Evolutionary conservation across 495 filamentous ascomycete genomes (phyloP).

Genomic region (Sordaria brevicollis): DNA sequence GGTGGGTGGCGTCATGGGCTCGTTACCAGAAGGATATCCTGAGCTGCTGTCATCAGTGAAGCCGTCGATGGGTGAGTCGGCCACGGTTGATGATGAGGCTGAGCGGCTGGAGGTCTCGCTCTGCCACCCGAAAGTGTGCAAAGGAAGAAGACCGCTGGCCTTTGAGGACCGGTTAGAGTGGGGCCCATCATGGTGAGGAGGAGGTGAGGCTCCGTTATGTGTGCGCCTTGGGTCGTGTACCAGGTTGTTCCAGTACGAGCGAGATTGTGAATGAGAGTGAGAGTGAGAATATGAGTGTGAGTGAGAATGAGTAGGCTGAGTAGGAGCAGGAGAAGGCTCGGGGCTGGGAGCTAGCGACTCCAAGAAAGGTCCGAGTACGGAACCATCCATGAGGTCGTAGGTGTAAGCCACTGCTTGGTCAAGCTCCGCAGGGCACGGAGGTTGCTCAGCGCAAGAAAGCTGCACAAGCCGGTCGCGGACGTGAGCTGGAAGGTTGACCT

Average conservation of each 20-base stretch:
- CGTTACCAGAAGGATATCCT: slow-evolving; percentile 39
- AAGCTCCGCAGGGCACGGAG: slow-evolving; percentile 68
- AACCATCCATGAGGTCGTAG: slow-evolving; percentile 95
- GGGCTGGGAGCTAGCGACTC: slow-evolving; percentile 38
- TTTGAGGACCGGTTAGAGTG: slow-evolving; percentile 34
- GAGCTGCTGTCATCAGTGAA: slow-evolving; percentile 44
- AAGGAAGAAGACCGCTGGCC: slow-evolving; percentile 28
- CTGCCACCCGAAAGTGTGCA: slow-evolving; percentile 30
- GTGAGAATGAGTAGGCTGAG: slow-evolving; percentile 21
- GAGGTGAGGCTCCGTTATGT: neutral
- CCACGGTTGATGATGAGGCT: slow-evolving; percentile 25
- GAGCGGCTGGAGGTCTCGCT: slow-evolving; percentile 25
- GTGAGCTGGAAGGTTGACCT: slow-evolving; percentile 84
- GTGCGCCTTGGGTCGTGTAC: neutral
- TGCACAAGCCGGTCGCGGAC: slow-evolving; percentile 73
- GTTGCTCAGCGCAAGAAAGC: slow-evolving; percentile 47
- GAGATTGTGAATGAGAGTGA: neutral
- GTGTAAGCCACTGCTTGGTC: slow-evolving; percentile 87
- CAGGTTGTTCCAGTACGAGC: neutral
- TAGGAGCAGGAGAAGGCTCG: slow-evolving; percentile 9
- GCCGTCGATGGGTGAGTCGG: slow-evolving; percentile 22
- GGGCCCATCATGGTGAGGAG: slow-evolving; percentile 5
- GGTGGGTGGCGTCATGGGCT: slow-evolving; percentile 83
- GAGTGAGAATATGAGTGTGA: slow-evolving; percentile 3
- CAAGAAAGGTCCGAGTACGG: slow-evolving; percentile 74